phyloP scores from a whole-genome alignment of 306 rosid genomes.

The Pterocarpus santalinus region DNA sequence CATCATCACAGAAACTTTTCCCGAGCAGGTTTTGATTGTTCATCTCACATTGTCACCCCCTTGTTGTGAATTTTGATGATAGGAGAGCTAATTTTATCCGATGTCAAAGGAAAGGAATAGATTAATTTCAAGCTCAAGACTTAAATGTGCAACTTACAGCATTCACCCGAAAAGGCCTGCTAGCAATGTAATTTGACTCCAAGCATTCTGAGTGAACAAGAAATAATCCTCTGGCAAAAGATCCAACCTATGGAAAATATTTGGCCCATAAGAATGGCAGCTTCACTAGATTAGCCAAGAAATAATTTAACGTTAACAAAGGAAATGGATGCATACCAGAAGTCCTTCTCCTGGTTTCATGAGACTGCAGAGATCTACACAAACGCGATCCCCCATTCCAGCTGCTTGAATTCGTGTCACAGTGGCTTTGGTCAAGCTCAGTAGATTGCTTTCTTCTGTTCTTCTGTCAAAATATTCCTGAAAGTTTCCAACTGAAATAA shows the following conservation, averaged over 20 bases:
- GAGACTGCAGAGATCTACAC: conserved; percentile 93
- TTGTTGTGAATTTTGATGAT: conserved; percentile 9
- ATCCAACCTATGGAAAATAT: conserved; percentile 71
- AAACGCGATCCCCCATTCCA: conserved; percentile 98
- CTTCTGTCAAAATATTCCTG: conserved; percentile 93
- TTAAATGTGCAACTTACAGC: conserved; percentile 68
- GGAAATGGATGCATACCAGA: conserved; percentile 62
- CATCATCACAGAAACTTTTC: background rate
- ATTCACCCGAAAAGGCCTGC: conserved; percentile 94
- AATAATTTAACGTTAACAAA: conserved; percentile 1
- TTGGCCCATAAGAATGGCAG: conserved; percentile 12
- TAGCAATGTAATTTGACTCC: conserved; percentile 91
- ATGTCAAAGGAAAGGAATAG: conserved; percentile 20
- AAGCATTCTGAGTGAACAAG: conserved; percentile 94
- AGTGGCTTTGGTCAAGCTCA: conserved; percentile 80
- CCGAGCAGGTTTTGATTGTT: background rate
- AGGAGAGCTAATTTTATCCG: conserved; percentile 9
- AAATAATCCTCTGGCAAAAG: conserved; percentile 90
- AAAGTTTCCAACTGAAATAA: conserved; percentile 53
- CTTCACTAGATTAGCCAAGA: conserved; percentile 28
- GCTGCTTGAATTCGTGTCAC: conserved; percentile 69
- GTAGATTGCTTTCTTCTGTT: conserved; percentile 64
- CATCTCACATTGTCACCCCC: conserved; percentile 7
- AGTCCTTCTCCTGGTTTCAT: conserved; percentile 97
- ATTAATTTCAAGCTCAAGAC: background rate